Evolutionary conservation across 495 filamentous ascomycete species (phyloP).

Genomic region (Tetracladium marchalianum): DNA sequence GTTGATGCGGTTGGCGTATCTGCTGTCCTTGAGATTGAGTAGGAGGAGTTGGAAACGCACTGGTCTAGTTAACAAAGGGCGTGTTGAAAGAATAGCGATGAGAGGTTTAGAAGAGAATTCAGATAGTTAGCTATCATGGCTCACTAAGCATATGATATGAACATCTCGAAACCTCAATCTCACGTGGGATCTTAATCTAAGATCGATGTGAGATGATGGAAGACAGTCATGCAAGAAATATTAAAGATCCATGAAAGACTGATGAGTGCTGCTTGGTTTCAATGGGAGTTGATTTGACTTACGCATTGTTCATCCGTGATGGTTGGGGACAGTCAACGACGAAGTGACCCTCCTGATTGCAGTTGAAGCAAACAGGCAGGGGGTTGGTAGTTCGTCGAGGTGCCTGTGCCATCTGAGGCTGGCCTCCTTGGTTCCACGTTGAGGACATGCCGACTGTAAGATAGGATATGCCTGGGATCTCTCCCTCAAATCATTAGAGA

Average conservation of each 20-base stretch:
- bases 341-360: constrained; percentile 36
- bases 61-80: constrained; percentile 7
- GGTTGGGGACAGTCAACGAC: constrained; percentile 40
- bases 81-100: background rate
- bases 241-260: no score
- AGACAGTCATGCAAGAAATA: no score
- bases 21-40: constrained; percentile 4
- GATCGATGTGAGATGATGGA: background rate
- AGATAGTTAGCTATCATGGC: no score
- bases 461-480: background rate
- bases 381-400: constrained; percentile 27
- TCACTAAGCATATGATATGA: no score
- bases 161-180: no score
- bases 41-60: background rate
- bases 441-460: constrained; percentile 5
- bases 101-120: no score
- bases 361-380: constrained; percentile 38
- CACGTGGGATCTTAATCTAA: background rate
- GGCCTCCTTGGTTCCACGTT: constrained; percentile 10
- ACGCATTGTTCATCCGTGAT: constrained; percentile 44
- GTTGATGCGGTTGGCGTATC: constrained; percentile 10
- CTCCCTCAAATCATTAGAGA: no score
- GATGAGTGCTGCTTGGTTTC: no score
- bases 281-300: constrained; percentile 26
- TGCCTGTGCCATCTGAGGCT: constrained; percentile 20